Conservation (phyloP, 345 rosid species). For the Rhizophora mangle region DNA sequence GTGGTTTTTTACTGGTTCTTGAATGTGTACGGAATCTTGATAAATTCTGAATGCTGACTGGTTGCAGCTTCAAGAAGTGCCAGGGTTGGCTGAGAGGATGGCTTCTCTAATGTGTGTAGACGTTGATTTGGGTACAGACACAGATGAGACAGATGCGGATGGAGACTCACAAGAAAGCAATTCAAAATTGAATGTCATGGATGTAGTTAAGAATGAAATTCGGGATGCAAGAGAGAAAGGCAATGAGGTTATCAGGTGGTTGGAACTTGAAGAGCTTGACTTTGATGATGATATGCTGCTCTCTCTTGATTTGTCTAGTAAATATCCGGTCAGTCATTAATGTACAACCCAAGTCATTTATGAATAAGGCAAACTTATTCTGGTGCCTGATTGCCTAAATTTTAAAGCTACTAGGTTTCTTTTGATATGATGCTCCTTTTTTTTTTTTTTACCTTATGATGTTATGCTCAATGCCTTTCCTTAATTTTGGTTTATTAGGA, state of each 20-base stretch:
- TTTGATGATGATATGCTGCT: slow-evolving; percentile 53
- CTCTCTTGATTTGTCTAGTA: slow-evolving; percentile 53
- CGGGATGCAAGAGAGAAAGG: slow-evolving; percentile 46
- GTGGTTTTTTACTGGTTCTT: not conserved
- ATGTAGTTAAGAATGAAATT: slow-evolving; percentile 49
- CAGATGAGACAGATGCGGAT: slow-evolving; percentile 35
- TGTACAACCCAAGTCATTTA: not conserved
- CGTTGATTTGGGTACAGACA: slow-evolving; percentile 31
- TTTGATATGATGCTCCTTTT: not conserved
- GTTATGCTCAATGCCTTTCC: not conserved
- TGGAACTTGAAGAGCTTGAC: slow-evolving; percentile 79
- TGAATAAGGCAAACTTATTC: not conserved
- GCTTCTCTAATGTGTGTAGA: slow-evolving; percentile 86
- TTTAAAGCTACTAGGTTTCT: not conserved
- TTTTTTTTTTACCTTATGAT: not conserved
- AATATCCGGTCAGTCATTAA: slow-evolving; percentile 51
- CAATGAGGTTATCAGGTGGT: slow-evolving; percentile 56
- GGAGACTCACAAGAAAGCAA: slow-evolving; percentile 19
- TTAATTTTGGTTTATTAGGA: slow-evolving; percentile 40
- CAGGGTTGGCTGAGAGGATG: slow-evolving; percentile 94
- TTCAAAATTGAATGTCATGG: slow-evolving; percentile 39
- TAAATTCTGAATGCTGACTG: slow-evolving; percentile 8
- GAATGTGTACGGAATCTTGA: not conserved
- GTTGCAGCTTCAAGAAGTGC: slow-evolving; percentile 73
- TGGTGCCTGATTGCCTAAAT: not conserved